Percentiles rank a stretch among this genome's conserved stretches.
Conservation (phyloP, 1,284 basidiomycete genomes). For the Heterobasidion occidentale region DNA sequence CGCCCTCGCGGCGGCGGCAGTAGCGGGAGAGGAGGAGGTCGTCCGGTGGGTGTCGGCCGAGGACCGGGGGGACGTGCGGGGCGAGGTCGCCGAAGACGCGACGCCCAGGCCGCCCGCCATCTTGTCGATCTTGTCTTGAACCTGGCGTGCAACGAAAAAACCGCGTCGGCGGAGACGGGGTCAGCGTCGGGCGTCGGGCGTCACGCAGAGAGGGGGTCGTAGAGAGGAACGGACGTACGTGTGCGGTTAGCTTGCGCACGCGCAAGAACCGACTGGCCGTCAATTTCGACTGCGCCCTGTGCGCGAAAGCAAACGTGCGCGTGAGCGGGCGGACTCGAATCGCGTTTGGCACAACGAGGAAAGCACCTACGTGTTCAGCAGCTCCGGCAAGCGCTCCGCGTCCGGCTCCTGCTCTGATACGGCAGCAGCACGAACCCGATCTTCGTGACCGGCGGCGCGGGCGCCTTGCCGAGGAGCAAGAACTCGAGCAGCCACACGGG, state of each 20-base stretch:
- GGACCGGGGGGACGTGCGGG: slow-evolving; percentile 33
- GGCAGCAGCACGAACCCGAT: slow-evolving; percentile 86
- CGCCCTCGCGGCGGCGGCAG: background rate
- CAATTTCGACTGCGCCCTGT: slow-evolving; percentile 72
- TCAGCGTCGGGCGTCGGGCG: no score
- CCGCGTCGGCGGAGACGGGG: no score
- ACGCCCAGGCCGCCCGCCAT: slow-evolving; percentile 22
- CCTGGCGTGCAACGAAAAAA: slow-evolving; percentile 30
- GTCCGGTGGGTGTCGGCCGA: slow-evolving; percentile 31
- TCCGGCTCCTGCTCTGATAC: slow-evolving; percentile 48
- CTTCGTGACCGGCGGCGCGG: slow-evolving; percentile 50
- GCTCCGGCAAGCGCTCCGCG: slow-evolving; percentile 58
- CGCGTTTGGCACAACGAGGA: no score
- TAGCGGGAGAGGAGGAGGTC: slow-evolving; percentile 6
- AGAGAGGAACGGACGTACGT: slow-evolving; percentile 44
- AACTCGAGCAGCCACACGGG: slow-evolving; percentile 90
- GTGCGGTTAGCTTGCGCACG: slow-evolving; percentile 75
- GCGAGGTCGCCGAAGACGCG: slow-evolving; percentile 14
- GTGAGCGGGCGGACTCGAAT: slow-evolving; percentile 2
- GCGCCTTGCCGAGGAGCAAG: slow-evolving; percentile 63
- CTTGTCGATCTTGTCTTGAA: slow-evolving; percentile 82
- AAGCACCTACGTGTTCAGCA: slow-evolving; percentile 62
- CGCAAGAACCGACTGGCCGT: slow-evolving; percentile 84
- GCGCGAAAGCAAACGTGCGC: slow-evolving; percentile 2
- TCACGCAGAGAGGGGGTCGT: background rate